Evolutionary conservation across 2,329 filamentous ascomycete species (phyloP).

Genomic region (Pseudonectria foliicola): DNA sequence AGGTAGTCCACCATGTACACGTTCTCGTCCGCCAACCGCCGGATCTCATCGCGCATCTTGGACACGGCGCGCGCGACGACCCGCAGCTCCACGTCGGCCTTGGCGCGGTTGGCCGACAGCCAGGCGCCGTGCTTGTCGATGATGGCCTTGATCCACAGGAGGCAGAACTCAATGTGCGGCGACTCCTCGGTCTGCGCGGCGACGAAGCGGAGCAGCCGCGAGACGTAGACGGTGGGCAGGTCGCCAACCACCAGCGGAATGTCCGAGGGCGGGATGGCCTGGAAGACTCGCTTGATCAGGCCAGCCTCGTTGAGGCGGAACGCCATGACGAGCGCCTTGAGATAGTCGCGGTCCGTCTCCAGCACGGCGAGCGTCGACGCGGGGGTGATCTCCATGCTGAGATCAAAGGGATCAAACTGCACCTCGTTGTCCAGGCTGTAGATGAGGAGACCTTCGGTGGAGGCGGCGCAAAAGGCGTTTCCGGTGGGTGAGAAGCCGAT

Average conservation of each 20-base stretch:
- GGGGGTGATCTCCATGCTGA: conserved; percentile 90
- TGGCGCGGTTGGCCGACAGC: conserved; percentile 71
- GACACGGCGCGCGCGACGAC: conserved; percentile 74
- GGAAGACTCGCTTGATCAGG: conserved; percentile 79
- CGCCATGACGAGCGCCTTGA: conserved; percentile 93
- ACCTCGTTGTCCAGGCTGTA: conserved; percentile 83
- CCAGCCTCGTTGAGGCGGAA: conserved; percentile 87
- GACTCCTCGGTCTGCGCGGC: conserved; percentile 82
- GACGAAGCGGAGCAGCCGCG: conserved; percentile 77
- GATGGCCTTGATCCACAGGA: conserved; percentile 82
- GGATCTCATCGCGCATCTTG: conserved; percentile 75
- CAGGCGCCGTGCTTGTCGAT: conserved; percentile 78
- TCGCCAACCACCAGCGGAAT: conserved; percentile 72
- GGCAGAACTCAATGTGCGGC: conserved; percentile 89
- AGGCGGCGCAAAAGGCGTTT: conserved; percentile 86
- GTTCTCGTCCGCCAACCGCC: conserved; percentile 79
- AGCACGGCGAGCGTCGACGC: conserved; percentile 68
- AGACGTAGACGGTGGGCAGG: conserved; percentile 79
- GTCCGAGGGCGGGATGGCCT: conserved; percentile 67
- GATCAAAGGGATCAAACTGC: conserved; percentile 91
- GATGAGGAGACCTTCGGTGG: conserved; percentile 86
- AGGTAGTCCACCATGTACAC: conserved; percentile 84
- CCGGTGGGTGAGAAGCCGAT: conserved; percentile 87
- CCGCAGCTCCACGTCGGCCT: conserved; percentile 77
- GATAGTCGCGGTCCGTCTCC: conserved; percentile 65